Evolutionary conservation across 495 filamentous ascomycete species (phyloP).

Genomic region (Letharia lupina): DNA sequence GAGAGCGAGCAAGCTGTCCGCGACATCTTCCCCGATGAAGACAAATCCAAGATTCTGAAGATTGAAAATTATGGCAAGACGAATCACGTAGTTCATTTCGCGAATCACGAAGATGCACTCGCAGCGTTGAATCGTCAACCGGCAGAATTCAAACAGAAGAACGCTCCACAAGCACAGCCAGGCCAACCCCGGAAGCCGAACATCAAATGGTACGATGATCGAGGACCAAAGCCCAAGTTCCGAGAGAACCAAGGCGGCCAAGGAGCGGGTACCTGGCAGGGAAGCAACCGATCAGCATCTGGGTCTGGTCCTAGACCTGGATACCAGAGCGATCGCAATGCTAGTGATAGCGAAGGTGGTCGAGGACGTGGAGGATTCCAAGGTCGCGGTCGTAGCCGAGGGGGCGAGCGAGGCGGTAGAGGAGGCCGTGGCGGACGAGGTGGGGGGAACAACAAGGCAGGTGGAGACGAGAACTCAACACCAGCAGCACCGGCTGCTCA

Average conservation of each 20-base stretch:
- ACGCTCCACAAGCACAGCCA: conserved; percentile 37
- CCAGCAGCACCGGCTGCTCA: conserved; percentile 9
- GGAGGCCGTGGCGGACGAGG: conserved; percentile 38
- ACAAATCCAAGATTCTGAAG: conserved; percentile 65
- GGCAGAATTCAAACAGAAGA: conserved; percentile 56
- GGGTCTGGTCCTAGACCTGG: conserved; percentile 50
- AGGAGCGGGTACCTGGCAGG: conserved; percentile 64
- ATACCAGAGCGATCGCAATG: conserved; percentile 58
- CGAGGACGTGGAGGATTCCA: conserved; percentile 56
- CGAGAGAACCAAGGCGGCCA: conserved; percentile 41
- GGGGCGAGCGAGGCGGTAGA: conserved; percentile 28
- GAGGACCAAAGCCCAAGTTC: conserved; percentile 42
- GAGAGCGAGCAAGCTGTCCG: conserved; percentile 69
- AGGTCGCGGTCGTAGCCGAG: conserved; percentile 48
- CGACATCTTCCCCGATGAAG: conserved; percentile 71
- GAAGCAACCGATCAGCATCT: conserved; percentile 51
- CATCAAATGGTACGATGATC: conserved; percentile 70
- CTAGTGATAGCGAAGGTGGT: conserved; percentile 72
- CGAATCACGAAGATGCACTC: conserved; percentile 66
- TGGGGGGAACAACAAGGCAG: conserved; percentile 31
- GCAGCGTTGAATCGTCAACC: conserved; percentile 63
- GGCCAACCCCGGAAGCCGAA: conserved; percentile 62
- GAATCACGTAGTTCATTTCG: conserved; percentile 76
- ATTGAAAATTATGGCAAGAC: conserved; percentile 67
- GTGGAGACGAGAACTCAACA: conserved; percentile 36